A percentile compares a stretch with the other conserved stretches of the same genome.
Conservation (phyloP, 148 eudicot genomes). For the Camellia lanceoleosa region DNA sequence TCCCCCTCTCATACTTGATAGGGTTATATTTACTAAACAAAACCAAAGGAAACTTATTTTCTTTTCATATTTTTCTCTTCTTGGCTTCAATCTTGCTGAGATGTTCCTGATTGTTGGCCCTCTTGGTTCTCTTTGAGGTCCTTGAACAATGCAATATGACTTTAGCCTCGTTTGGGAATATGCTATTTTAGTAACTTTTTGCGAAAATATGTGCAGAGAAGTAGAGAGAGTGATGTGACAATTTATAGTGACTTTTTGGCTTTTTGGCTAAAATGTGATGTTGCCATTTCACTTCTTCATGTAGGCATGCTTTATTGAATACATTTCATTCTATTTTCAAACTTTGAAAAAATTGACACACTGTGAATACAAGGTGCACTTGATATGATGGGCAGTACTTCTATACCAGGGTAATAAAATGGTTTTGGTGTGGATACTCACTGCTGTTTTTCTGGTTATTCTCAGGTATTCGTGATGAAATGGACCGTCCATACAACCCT, state of each 20-base stretch:
- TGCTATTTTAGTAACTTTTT: too few species aligned
- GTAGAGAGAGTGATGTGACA: too few species aligned
- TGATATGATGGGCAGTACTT: background rate
- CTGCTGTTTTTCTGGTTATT: constrained; percentile 18
- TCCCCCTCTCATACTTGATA: background rate
- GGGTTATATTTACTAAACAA: background rate
- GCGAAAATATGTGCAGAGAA: too few species aligned
- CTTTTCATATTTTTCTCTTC: background rate
- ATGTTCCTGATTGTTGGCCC: background rate
- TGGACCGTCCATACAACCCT: constrained; percentile 79
- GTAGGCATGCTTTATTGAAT: background rate
- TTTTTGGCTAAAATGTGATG: too few species aligned
- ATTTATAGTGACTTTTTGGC: too few species aligned
- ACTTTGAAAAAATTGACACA: background rate
- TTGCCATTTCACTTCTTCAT: background rate
- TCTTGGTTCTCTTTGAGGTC: constrained; percentile 1
- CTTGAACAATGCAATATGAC: background rate
- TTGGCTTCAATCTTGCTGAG: background rate
- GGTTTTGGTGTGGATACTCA: background rate
- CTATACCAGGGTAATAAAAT: background rate
- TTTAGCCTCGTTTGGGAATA: background rate
- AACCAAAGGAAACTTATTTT: background rate
- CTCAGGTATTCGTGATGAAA: constrained; percentile 95
- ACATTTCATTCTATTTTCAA: background rate
- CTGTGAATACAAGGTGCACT: background rate